A percentile compares a stretch with the other conserved stretches of the same genome.
Conservation (phyloP, 768 basidiomycete genomes). For the Lenzites betulinus region DNA sequence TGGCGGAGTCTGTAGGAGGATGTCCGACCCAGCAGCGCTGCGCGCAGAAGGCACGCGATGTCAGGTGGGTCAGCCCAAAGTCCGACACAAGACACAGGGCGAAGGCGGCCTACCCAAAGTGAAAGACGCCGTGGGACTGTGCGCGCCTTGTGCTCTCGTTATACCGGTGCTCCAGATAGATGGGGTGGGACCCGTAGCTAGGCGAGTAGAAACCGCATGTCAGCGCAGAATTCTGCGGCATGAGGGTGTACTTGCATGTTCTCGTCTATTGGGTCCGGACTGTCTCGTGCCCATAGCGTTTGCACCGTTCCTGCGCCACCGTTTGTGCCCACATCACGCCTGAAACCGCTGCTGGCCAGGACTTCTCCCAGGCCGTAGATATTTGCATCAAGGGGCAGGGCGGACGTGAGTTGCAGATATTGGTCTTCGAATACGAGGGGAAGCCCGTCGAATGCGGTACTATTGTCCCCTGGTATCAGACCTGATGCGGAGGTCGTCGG, state of each 20-base stretch:
- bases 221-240: neutral
- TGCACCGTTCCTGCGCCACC: constrained; percentile 59
- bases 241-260: constrained; percentile 51
- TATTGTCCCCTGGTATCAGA: constrained; percentile 50
- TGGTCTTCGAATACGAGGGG: constrained; percentile 79
- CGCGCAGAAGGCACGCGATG: neutral
- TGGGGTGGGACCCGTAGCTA: constrained; percentile 69
- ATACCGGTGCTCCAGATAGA: constrained; percentile 77
- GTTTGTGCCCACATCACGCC: constrained; percentile 55
- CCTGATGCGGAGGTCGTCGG: constrained; percentile 62
- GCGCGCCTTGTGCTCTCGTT: constrained; percentile 50
- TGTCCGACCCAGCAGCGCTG: constrained; percentile 71
- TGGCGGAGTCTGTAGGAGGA: constrained; percentile 63
- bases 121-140: constrained; percentile 74
- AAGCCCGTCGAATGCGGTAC: constrained; percentile 62
- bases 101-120: constrained; percentile 52
- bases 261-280: constrained; percentile 62
- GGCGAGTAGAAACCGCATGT: neutral
- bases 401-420: constrained; percentile 73
- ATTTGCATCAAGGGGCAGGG: constrained; percentile 66
- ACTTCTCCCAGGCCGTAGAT: constrained; percentile 81
- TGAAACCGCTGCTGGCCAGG: constrained; percentile 66
- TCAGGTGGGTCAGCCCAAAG: constrained; percentile 10
- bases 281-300: constrained; percentile 68
- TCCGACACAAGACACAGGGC: neutral